A percentile compares a stretch with the other conserved stretches of the same genome.
phyloP scores from a whole-genome alignment of 2,329 filamentous ascomycete species.

The Aspergillus luchuensis region DNA sequence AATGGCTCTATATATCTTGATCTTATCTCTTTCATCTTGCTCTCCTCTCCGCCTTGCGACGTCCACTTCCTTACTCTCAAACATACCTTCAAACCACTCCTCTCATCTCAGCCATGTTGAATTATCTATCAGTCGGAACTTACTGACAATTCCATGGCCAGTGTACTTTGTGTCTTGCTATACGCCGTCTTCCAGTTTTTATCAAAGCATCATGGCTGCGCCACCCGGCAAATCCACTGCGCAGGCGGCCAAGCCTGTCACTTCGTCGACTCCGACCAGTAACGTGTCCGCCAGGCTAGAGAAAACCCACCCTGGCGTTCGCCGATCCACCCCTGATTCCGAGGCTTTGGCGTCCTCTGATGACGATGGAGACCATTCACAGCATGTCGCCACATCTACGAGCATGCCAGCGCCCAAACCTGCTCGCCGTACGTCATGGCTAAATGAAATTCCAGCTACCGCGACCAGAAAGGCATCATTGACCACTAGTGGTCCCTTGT shows the following conservation, averaged over 20 bases:
- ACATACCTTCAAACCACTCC: no score
- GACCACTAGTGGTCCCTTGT: conserved; percentile 70
- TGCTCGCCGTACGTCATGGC: conserved; percentile 75
- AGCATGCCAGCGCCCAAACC: conserved; percentile 60
- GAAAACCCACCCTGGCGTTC: conserved; percentile 67
- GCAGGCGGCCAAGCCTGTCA: conserved; percentile 38
- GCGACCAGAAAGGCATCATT: conserved; percentile 76
- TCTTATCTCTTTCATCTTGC: neutral
- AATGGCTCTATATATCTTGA: neutral
- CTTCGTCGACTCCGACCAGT: conserved; percentile 52
- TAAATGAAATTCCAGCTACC: conserved; percentile 75
- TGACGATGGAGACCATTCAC: conserved; percentile 76
- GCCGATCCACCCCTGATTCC: conserved; percentile 88
- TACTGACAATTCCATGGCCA: neutral
- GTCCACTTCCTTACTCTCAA: no score
- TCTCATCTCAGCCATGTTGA: neutral
- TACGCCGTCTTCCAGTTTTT: neutral
- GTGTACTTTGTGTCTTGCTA: neutral
- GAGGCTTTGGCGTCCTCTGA: conserved; percentile 93
- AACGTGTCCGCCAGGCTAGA: conserved; percentile 70
- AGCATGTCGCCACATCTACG: conserved; percentile 54
- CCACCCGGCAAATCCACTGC: conserved; percentile 29
- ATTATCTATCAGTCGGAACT: neutral
- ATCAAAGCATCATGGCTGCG: conserved; percentile 44
- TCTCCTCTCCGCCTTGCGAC: neutral